phyloP scores from a whole-genome alignment of 2,329 filamentous ascomycete species.

The Magnaporthales sp. region DNA sequence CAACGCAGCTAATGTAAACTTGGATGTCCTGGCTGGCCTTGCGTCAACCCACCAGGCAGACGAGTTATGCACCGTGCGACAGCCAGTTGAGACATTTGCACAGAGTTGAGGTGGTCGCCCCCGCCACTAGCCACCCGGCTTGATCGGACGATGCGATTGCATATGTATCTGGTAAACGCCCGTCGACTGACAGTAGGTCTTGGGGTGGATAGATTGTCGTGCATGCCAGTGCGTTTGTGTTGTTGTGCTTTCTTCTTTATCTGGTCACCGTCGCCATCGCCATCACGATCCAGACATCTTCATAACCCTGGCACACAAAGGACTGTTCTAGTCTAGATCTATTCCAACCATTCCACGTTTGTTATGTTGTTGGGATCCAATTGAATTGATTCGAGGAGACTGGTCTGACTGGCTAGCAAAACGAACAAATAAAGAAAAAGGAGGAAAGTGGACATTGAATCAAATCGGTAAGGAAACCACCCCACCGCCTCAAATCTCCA shows the following conservation, averaged over 20 bases:
- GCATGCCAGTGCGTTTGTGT: neutral
- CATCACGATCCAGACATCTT: neutral
- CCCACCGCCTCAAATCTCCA: neutral
- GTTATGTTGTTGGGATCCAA: neutral
- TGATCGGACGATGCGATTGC: neutral
- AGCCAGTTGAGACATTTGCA: neutral
- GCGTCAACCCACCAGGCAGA: neutral
- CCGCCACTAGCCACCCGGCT: neutral
- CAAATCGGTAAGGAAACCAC: neutral
- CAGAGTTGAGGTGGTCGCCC: neutral
- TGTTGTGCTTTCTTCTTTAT: neutral
- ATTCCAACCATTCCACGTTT: neutral
- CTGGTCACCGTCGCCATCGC: neutral
- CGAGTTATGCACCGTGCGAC: neutral
- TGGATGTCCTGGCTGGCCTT: neutral
- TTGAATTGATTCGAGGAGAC: neutral
- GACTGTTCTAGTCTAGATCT: neutral
- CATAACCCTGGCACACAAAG: neutral
- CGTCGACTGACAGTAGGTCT: neutral
- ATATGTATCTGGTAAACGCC: neutral
- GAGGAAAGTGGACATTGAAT: neutral
- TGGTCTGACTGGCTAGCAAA: neutral
- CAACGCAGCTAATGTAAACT: neutral
- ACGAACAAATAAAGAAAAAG: neutral
- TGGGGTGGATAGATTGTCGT: neutral